A percentile compares a stretch with the other conserved stretches of the same genome.
Conservation (phyloP, 169 alveolate species). For the Cryptosporidium bovis region DNA sequence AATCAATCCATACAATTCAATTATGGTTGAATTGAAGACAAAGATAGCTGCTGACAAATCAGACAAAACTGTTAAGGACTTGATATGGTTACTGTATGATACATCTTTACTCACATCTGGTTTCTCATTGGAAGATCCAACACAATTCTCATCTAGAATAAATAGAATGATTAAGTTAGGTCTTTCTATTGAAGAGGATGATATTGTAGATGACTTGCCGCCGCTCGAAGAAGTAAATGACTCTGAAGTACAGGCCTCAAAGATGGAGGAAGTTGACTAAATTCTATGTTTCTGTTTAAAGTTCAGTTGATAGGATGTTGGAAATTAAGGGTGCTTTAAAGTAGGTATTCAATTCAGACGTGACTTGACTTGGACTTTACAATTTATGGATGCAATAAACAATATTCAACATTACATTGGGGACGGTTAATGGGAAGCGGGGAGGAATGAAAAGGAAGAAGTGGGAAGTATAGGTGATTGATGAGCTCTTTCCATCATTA, state of each 20-base stretch:
- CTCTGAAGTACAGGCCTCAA: constrained; percentile 88
- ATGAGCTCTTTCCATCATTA: too few relatives aligned
- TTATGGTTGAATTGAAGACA: constrained; percentile 95
- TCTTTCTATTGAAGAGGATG: constrained; percentile 97
- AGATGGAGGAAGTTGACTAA: constrained; percentile 98
- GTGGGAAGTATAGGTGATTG: background rate
- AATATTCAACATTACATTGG: too few relatives aligned
- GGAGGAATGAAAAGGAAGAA: background rate
- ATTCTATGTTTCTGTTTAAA: too few relatives aligned
- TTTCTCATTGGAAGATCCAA: constrained; percentile 98
- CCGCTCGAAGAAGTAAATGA: constrained; percentile 91
- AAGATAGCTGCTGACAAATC: constrained; percentile 96
- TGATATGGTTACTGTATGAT: constrained; percentile 98
- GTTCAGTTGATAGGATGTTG: too few relatives aligned
- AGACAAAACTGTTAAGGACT: constrained; percentile 98
- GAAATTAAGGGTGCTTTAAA: too few relatives aligned
- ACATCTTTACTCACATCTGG: constrained; percentile 99
- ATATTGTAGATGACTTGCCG: constrained; percentile 89
- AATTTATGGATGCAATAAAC: too few relatives aligned
- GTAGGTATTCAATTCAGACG: too few relatives aligned
- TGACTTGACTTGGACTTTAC: too few relatives aligned
- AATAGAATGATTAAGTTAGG: constrained; percentile 99
- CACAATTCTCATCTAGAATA: constrained; percentile 97
- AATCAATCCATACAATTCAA: constrained; percentile 97
- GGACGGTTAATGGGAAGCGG: too few relatives aligned